phyloP scores from a whole-genome alignment of 768 basidiomycete genomes.

The Calocera viscosa region DNA sequence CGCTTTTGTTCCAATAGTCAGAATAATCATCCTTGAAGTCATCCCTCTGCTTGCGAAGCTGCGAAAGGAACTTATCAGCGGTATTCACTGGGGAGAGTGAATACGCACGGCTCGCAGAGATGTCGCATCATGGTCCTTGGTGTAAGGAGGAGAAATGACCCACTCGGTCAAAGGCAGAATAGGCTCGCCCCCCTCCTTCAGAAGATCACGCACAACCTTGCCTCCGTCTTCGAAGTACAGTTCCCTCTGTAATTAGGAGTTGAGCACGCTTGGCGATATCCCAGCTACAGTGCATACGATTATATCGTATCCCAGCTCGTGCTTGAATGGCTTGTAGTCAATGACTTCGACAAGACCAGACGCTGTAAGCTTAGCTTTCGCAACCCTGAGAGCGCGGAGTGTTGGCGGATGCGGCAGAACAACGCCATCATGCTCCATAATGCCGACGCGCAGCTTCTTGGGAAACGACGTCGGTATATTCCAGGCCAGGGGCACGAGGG shows the following conservation, averaged over 20 bases:
- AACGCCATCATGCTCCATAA: constrained; percentile 28
- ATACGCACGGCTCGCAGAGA: constrained; percentile 1
- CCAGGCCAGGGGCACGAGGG: constrained; percentile 41
- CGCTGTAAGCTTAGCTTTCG: constrained; percentile 1
- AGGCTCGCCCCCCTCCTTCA: constrained; percentile 14
- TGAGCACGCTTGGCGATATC: too few relatives aligned
- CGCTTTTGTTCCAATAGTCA: constrained; percentile 1
- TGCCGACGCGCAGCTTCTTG: constrained; percentile 33
- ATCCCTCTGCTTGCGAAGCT: constrained; percentile 4
- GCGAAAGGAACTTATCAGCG: not conserved
- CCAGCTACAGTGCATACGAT: not conserved
- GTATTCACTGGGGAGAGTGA: not conserved
- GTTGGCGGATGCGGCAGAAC: constrained; percentile 9
- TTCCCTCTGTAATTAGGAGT: not conserved
- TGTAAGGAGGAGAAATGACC: constrained; percentile 4
- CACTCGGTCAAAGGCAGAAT: not conserved
- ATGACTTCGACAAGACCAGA: constrained; percentile 4
- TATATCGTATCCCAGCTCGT: not conserved
- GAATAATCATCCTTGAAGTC: not conserved
- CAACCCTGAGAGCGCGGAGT: not conserved
- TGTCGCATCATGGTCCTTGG: not conserved
- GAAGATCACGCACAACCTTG: constrained; percentile 4
- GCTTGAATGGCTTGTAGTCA: constrained; percentile 9
- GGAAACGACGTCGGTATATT: constrained; percentile 28
- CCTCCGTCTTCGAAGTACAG: constrained; percentile 10